These are phyloP conservation scores for Cystobasidium tubakii DNA, from an alignment of 768 basidiomycete genomes.

Conservation along the genomic window DNA sequence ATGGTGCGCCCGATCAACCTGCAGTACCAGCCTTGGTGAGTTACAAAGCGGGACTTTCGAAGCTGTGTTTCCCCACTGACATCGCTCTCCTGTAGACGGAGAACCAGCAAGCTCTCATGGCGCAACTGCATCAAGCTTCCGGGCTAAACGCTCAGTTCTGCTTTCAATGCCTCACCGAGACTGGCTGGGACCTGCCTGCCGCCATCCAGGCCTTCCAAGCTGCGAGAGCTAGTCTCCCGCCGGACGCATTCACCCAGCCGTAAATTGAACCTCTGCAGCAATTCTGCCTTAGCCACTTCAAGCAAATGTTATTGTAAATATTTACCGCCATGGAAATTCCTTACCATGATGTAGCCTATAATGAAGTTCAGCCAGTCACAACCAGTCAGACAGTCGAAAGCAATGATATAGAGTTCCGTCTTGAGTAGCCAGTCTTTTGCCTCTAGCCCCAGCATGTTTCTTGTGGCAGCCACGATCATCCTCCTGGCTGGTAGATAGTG, in stretches of 20 bases:
- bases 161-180: constrained; percentile 75
- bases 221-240: constrained; percentile 53
- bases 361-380: no score
- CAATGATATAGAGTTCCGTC: no score
- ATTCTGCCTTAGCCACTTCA: background rate
- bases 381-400: no score
- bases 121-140: constrained; percentile 67
- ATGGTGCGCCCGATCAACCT: constrained; percentile 46
- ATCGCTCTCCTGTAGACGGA: constrained; percentile 55
- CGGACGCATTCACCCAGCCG: constrained; percentile 41
- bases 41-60: no score
- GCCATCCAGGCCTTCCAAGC: constrained; percentile 81
- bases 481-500: no score
- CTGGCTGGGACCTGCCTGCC: constrained; percentile 72
- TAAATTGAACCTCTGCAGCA: background rate
- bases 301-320: background rate
- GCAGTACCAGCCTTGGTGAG: constrained; percentile 45
- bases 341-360: background rate
- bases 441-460: no score
- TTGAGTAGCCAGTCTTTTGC: no score
- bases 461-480: no score
- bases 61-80: no score
- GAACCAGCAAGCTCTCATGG: constrained; percentile 63
- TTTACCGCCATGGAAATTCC: background rate
- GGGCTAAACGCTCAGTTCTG: constrained; percentile 72